Base-by-base conservation (phyloP, 768 basidiomycete species). In the Ramaria rubella region DNA sequence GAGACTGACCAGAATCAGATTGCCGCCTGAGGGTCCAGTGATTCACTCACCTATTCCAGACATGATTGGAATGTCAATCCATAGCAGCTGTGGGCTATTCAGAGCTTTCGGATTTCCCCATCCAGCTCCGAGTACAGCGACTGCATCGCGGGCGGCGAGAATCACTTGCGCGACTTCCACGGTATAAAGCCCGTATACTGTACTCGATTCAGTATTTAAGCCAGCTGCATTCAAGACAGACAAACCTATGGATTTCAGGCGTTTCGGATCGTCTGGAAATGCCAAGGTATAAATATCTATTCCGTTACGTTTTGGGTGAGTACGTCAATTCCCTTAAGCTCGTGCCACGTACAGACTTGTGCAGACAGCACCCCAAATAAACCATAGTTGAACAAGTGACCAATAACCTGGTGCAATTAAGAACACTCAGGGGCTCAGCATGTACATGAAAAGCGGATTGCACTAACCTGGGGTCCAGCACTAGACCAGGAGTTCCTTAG, bases 101-200 rank as follows among this genome's bases (percentile, higher is more conserved):
- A 70, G 64, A 19, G 53, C 55, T 4, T 45, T 46, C 24, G 71
- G 26, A 45, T 70, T 59, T 12, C 69, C 70, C 42, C 68, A 70
- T 29, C 67, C 67, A 0, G 64, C 40, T 12, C 55, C 64, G 58
- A 64, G 70, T 64, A 66, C 67, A 55, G 61, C 64, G 49, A 62
- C 64, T 5, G 60, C 61, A 51, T 72, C 70, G 5, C 59, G 64
- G 8, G 60, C 65, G 33, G 51, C 60, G 43, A 71, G 54, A 14
- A 49, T 52, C 17, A 63, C 61, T 57, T 70, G 70, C 11, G 60
- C 27, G 0, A 61, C 59, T 49, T 69, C 68, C 29, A 64, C 19
- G 6, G 61, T n/a, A 42, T 68, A 67, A 26, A 63, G 46, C 46
- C 49, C 40, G 51, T 65, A 67, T 5, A 68, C 70, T 70, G 34